Percentiles rank a stretch among this genome's conserved stretches.
These are phyloP conservation scores for Carallia pectinifolia DNA, from an alignment of 345 rosid species.

Conservation along the genomic window DNA sequence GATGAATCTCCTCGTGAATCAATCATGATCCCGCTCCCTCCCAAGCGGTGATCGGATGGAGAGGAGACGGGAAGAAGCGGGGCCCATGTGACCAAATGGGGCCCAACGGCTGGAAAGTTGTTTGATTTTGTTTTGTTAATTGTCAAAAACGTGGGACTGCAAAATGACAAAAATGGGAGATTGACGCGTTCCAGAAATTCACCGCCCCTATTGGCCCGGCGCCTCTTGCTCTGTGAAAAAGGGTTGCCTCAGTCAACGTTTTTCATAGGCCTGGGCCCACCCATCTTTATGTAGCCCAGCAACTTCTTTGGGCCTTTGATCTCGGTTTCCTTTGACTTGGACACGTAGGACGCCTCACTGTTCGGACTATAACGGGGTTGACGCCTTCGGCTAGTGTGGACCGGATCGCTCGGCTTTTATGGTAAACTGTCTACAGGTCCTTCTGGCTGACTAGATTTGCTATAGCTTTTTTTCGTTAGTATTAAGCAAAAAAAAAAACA, in stretches of 20 bases:
- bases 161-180: conserved; percentile 4
- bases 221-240: conserved; percentile 17
- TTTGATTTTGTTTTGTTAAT: background rate
- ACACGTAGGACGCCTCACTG: conserved; percentile 5
- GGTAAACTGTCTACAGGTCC: background rate
- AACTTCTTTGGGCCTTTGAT: background rate
- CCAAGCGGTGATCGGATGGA: background rate
- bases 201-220: conserved; percentile 40
- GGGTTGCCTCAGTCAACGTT: conserved; percentile 36
- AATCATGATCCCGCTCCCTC: too few species aligned
- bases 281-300: background rate
- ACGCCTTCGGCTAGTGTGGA: conserved; percentile 25
- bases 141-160: conserved; percentile 2
- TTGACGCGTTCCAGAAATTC: conserved; percentile 41
- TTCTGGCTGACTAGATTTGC: background rate
- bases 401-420: conserved; percentile 21
- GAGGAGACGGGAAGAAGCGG: background rate
- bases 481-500: too few species aligned
- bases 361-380: conserved; percentile 25
- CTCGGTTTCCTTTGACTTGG: background rate
- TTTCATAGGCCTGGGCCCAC: conserved; percentile 21
- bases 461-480: background rate
- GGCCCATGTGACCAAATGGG: conserved; percentile 9
- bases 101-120: conserved; percentile 9
- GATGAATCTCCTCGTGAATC: too few species aligned